Base-by-base conservation (phyloP, 106 monocot species). In the Apostasia ramifera region DNA sequence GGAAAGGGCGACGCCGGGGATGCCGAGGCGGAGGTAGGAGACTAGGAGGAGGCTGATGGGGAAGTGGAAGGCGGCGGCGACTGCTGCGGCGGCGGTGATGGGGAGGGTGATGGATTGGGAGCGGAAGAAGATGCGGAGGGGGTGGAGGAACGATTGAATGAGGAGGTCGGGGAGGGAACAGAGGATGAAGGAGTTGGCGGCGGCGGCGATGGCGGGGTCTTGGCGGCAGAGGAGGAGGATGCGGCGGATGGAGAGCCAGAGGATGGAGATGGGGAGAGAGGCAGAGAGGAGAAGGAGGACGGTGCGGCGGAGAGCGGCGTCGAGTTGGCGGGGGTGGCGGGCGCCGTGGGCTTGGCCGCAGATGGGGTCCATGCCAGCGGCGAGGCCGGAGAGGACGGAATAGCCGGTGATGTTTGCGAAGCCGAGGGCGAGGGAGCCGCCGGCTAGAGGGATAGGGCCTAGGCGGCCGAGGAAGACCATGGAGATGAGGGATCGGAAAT, bases 401-500 rank as follows among this genome's bases (percentile, higher is more conserved):
- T 93, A 93, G 57, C 93, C 93, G 42, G 89, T 93, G 77, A 93
- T 93, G 75, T 93, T 89, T 58, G 93, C 85, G 53, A 93, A 93
- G 38, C 85, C 92, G 59, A 92, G 80, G 59, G 92, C 92, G 26
- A 92, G 88, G 55, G 89, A 57, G 1, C 93, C 93, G 44, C 86
- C 93, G 5, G 93, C 86, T 10, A 89, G 86, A 45, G 77, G 62
- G 2, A 93, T 78, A n/a, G 73, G 74, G 6, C 86, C 84, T 12
- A 86, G 83, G 11, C 66, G 77, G 70, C 92, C 88, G 46, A 92
- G 78, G 76, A 88, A 92, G 50, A 92, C 78, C 92, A 92, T 92
- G 73, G 92, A 92, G 61, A 92, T 68, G 78, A 92, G 84, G 8
- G 88, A 88, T 6, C 88, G 87, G 47, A 82, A 88, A 76, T 92